phyloP scores from a whole-genome alignment of 2,329 filamentous ascomycete genomes.

The Teratosphaeria pseudoeucalypti region DNA sequence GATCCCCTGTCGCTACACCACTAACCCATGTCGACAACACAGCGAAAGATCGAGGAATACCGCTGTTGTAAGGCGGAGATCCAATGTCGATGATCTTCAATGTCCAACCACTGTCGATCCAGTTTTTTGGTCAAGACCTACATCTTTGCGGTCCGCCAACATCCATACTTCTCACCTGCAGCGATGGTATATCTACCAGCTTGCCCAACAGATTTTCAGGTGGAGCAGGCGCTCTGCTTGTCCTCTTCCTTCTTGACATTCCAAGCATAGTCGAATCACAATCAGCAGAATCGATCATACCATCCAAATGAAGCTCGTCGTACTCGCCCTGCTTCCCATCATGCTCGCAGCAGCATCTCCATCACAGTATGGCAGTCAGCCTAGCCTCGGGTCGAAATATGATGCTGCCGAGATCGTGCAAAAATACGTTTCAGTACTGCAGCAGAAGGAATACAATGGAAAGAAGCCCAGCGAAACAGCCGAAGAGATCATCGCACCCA shows the following conservation, averaged over 20 bases:
- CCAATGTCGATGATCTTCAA: neutral
- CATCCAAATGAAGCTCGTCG: neutral
- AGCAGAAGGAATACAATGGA: neutral
- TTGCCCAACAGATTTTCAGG: neutral
- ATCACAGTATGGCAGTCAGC: neutral
- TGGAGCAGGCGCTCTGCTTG: neutral
- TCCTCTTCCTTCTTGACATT: neutral
- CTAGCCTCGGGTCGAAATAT: neutral
- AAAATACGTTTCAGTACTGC: constrained; percentile 4
- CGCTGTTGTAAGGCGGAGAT: neutral
- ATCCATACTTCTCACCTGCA: neutral
- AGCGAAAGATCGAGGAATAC: constrained; percentile 1
- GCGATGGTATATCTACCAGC: neutral
- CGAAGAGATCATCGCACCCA: constrained; percentile 1
- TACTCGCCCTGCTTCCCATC: neutral
- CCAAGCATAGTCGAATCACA: neutral
- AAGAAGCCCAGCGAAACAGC: constrained; percentile 1
- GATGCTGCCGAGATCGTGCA: neutral
- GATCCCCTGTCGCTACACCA: neutral
- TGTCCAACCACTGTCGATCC: neutral
- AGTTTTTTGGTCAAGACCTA: neutral
- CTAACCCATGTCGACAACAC: neutral
- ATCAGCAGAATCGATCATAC: neutral
- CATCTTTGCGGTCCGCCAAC: neutral
- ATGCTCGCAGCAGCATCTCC: neutral